These are phyloP conservation scores for Gloeostereum incarnatum DNA, from an alignment of 768 basidiomycete genomes.

Conservation along the genomic window DNA sequence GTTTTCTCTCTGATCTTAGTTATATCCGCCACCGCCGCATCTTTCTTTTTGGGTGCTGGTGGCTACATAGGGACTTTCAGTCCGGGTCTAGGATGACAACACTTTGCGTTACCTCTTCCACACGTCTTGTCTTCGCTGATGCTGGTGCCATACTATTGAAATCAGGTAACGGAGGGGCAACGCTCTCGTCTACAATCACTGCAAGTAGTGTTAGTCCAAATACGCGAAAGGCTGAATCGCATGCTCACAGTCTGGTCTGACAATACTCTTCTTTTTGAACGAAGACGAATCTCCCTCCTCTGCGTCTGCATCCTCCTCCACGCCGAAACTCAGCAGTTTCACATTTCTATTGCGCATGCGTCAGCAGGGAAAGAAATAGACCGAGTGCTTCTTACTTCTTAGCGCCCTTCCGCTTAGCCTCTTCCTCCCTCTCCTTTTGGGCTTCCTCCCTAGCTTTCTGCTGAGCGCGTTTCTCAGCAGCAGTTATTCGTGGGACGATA, in stretches of 20 bases:
- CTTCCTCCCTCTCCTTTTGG: slow-evolving; percentile 73
- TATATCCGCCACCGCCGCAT: slow-evolving; percentile 38
- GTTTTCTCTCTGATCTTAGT: slow-evolving; percentile 67
- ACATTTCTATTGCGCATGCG: slow-evolving; percentile 54
- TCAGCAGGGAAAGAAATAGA: slow-evolving; percentile 4
- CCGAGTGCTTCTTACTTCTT: slow-evolving; percentile 96
- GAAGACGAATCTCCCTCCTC: slow-evolving; percentile 44
- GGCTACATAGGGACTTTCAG: neutral
- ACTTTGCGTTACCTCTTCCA: neutral
- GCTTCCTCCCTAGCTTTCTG: slow-evolving; percentile 70
- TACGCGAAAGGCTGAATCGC: neutral
- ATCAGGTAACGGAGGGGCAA: slow-evolving; percentile 24
- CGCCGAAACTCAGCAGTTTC: slow-evolving; percentile 83
- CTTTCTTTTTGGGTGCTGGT: slow-evolving; percentile 21
- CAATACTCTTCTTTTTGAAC: slow-evolving; percentile 76
- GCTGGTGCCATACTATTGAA: slow-evolving; percentile 23
- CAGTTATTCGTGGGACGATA: slow-evolving; percentile 93
- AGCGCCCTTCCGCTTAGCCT: slow-evolving; percentile 59
- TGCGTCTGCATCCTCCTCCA: slow-evolving; percentile 50
- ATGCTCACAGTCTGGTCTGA: slow-evolving; percentile 77
- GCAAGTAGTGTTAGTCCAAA: slow-evolving; percentile 3
- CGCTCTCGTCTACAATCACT: slow-evolving; percentile 29
- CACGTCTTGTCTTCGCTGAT: neutral
- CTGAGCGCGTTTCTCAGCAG: slow-evolving; percentile 82
- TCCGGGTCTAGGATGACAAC: neutral